phyloP scores from a whole-genome alignment of 1,139 yeast genomes.

The Yamadazyma friedrichii region DNA sequence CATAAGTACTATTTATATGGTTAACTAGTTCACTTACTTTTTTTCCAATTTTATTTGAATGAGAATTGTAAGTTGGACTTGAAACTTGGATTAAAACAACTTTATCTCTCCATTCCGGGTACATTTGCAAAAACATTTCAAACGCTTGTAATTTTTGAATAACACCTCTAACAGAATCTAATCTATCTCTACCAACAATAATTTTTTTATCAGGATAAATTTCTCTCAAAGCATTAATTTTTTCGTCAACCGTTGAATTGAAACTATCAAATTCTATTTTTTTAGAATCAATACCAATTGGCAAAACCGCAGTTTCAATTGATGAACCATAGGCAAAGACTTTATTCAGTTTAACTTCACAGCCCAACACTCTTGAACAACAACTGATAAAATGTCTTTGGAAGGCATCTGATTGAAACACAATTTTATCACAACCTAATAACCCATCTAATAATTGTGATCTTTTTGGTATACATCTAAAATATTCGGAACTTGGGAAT shows the following conservation, averaged over 20 bases:
- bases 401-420: conserved; percentile 84
- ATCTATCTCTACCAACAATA: conserved; percentile 79
- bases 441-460: conserved; percentile 82
- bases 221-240: conserved; percentile 52
- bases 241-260: conserved; percentile 30
- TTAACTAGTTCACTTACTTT: conserved; percentile 78
- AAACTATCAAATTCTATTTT: conserved; percentile 62
- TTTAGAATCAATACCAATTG: conserved; percentile 81
- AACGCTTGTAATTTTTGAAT: conserved; percentile 79
- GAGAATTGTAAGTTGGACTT: conserved; percentile 61
- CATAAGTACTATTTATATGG: conserved; percentile 79
- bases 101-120: conserved; percentile 86
- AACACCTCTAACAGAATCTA: conserved; percentile 80
- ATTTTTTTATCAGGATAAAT: conserved; percentile 74
- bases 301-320: conserved; percentile 70
- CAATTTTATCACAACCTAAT: conserved; percentile 83
- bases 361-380: conserved; percentile 79
- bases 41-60: conserved; percentile 62
- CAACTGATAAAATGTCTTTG: conserved; percentile 89
- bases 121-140: conserved; percentile 80
- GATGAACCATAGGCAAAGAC: conserved; percentile 77
- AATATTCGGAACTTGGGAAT: conserved; percentile 94
- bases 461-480: conserved; percentile 83
- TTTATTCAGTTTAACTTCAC: conserved; percentile 55
- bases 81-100: conserved; percentile 93